Base-by-base conservation (phyloP, 1,284 basidiomycete genomes). In the Schizophyllum commune region DNA sequence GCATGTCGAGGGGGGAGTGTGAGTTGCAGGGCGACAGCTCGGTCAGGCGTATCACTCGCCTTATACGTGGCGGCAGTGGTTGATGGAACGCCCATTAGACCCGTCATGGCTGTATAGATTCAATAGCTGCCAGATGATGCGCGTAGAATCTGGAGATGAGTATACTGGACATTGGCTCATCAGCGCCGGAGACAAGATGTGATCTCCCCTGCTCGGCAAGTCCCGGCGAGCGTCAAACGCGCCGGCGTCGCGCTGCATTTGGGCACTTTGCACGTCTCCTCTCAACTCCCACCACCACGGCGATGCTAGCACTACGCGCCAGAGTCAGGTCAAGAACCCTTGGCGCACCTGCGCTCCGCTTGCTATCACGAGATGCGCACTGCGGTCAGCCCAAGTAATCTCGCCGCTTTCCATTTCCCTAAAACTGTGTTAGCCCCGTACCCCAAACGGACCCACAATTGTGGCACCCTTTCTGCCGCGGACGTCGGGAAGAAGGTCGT, bases 361-460 rank as follows among this genome's bases (percentile, higher is more conserved):
- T 47, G 9, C 27, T 47, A 51, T 39, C 60, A 33, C 62, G 61
- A 33, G 58, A 58, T 5, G 59, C 68, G 60, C 67, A 68, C 67
- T 70, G 65, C 52, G 72, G 71, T 73, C 65, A 68, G 70, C 62
- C 52, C 19, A 54, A 61, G 55, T 64, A 58, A 58, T 39, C 53
- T 52, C 61, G 17, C 52, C 33, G 13, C 39, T 47, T 11, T 47
- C 17, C 39, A 11, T 47, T 3, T 17, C 3, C 39, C 39, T 47
- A 47, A 47, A 11, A 47, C 39, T 17, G 13, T 47, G 17, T 27
- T 47, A 89, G 88, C 80, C 1, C 83, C 86, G 5, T 88, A 83
- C 73, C 82, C 84, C 2, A 65, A 68, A 7, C 79, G 85, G 27
- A 88, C 88, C 5, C 91, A 94, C 70, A 74, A 73, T 52, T 90